Percentiles rank a stretch among this genome's conserved stretches.
Evolutionary conservation across 345 rosid genomes (phyloP).

Genomic region (Anastatica hierochuntica): DNA sequence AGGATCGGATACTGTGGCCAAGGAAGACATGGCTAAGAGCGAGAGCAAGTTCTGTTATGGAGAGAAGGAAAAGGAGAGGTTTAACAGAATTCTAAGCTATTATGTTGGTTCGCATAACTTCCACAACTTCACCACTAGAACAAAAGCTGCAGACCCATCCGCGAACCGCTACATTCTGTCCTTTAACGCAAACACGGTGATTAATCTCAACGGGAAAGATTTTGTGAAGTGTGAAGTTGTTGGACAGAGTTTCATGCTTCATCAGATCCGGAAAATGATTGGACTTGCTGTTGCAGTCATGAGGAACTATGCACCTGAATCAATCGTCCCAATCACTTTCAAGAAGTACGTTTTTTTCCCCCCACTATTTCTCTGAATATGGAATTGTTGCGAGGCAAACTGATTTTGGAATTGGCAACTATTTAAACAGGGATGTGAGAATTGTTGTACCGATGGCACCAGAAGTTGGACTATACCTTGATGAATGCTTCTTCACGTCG

Average conservation of each 20-base stretch:
- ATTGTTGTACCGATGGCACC: slow-evolving; percentile 87
- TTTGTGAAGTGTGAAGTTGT: slow-evolving; percentile 92
- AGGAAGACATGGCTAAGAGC: slow-evolving; percentile 9
- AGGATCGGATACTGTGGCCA: slow-evolving; percentile 1
- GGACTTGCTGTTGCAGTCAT: slow-evolving; percentile 83
- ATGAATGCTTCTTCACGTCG: slow-evolving; percentile 78
- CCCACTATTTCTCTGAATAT: neutral
- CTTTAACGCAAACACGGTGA: slow-evolving; percentile 43
- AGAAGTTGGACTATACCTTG: slow-evolving; percentile 94
- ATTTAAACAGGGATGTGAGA: slow-evolving; percentile 44
- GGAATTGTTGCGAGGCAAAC: neutral
- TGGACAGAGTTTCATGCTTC: slow-evolving; percentile 99
- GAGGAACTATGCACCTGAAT: slow-evolving; percentile 75
- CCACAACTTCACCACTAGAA: slow-evolving; percentile 90
- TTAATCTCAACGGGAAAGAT: slow-evolving; percentile 61
- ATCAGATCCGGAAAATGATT: slow-evolving; percentile 88
- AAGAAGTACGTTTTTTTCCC: slow-evolving; percentile 38
- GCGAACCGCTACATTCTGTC: slow-evolving; percentile 66
- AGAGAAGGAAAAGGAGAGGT: slow-evolving; percentile 64
- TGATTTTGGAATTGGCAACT: neutral
- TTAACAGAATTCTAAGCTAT: slow-evolving; percentile 57
- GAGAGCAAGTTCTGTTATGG: slow-evolving; percentile 46
- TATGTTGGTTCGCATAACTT: slow-evolving; percentile 91
- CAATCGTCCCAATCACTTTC: slow-evolving; percentile 53
- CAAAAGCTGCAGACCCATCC: slow-evolving; percentile 77